phyloP scores from a whole-genome alignment of 352 stramenopile species.

The Phytopythium cucurbitacearum region DNA sequence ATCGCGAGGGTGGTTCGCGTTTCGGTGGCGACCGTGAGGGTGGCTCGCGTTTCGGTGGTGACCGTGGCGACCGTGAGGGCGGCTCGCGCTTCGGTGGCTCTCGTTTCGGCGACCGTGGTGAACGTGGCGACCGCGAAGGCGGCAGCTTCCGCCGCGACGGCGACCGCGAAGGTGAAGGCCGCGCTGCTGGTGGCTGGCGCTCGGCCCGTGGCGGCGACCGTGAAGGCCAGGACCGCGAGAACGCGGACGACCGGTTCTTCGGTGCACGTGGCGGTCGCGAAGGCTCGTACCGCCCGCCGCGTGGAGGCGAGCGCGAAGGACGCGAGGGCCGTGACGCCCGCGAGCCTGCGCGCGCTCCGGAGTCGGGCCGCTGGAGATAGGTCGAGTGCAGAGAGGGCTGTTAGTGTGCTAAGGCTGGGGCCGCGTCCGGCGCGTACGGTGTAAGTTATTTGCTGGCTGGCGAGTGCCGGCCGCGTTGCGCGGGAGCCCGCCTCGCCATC shows the following conservation, averaged over 20 bases:
- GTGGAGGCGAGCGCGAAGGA: slow-evolving; percentile 24
- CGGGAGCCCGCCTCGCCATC: too few relatives aligned
- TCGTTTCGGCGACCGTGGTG: slow-evolving; percentile 8
- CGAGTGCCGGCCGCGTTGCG: too few relatives aligned
- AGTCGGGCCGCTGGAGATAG: slow-evolving; percentile 72
- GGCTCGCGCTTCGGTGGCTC: neutral
- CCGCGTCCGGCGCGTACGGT: too few relatives aligned
- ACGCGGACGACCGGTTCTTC: slow-evolving; percentile 49
- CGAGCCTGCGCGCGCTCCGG: slow-evolving; percentile 36
- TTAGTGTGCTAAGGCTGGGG: too few relatives aligned
- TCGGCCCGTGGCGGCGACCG: slow-evolving; percentile 24
- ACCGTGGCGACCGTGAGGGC: slow-evolving; percentile 11
- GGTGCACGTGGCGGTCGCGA: slow-evolving; percentile 28
- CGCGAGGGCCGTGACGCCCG: slow-evolving; percentile 15
- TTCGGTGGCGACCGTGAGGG: slow-evolving; percentile 23
- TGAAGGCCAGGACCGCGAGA: slow-evolving; percentile 17
- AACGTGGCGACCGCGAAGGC: too few relatives aligned
- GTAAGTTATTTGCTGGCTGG: too few relatives aligned
- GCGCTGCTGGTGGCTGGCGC: neutral
- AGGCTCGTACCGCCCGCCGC: slow-evolving; percentile 52
- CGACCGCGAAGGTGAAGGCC: slow-evolving; percentile 10
- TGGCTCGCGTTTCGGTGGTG: slow-evolving; percentile 15
- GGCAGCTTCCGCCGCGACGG: slow-evolving; percentile 1
- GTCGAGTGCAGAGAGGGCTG: neutral
- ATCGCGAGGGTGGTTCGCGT: slow-evolving; percentile 31